A percentile compares a stretch with the other conserved stretches of the same genome.
These are phyloP conservation scores for Rhodotorula sp. DNA, from an alignment of 1,284 basidiomycete genomes.

Conservation along the genomic window DNA sequence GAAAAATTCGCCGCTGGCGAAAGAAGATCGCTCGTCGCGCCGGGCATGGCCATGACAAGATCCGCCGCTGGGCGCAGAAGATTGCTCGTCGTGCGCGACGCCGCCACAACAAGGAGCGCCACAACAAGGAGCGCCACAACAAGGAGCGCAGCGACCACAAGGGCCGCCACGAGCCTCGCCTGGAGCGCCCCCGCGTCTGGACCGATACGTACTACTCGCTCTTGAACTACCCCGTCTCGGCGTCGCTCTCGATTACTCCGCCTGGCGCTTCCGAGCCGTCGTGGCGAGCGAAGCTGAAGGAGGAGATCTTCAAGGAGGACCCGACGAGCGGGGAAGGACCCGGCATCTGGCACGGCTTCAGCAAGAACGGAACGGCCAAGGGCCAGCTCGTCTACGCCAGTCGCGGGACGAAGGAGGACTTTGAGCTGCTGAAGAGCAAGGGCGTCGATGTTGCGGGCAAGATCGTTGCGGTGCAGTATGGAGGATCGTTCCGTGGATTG, in stretches of 20 bases:
- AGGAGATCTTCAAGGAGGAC: constrained; percentile 52
- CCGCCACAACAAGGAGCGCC: too few relatives aligned
- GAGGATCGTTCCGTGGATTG: constrained; percentile 75
- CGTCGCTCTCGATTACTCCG: constrained; percentile 36
- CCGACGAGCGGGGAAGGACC: constrained; percentile 48
- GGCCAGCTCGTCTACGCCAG: constrained; percentile 78
- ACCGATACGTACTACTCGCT: constrained; percentile 75
- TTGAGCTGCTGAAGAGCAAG: constrained; percentile 60
- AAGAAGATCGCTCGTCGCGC: too few relatives aligned
- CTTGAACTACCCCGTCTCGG: constrained; percentile 38
- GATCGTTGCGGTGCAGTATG: constrained; percentile 80
- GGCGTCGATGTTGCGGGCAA: constrained; percentile 70
- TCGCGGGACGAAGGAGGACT: constrained; percentile 76
- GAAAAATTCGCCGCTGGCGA: too few relatives aligned
- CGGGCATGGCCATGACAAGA: too few relatives aligned
- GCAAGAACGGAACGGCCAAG: constrained; percentile 47
- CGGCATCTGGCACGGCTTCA: constrained; percentile 52
- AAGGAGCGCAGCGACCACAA: not conserved
- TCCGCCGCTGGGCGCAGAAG: too few relatives aligned
- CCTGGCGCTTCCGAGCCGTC: constrained; percentile 51
- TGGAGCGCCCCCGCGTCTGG: constrained; percentile 62
- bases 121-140: too few relatives aligned
- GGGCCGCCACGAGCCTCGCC: not conserved
- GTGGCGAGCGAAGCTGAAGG: constrained; percentile 60
- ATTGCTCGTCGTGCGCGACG: too few relatives aligned